phyloP scores from a whole-genome alignment of 163 green algal genomes.

The Scenedesmus sp. region DNA sequence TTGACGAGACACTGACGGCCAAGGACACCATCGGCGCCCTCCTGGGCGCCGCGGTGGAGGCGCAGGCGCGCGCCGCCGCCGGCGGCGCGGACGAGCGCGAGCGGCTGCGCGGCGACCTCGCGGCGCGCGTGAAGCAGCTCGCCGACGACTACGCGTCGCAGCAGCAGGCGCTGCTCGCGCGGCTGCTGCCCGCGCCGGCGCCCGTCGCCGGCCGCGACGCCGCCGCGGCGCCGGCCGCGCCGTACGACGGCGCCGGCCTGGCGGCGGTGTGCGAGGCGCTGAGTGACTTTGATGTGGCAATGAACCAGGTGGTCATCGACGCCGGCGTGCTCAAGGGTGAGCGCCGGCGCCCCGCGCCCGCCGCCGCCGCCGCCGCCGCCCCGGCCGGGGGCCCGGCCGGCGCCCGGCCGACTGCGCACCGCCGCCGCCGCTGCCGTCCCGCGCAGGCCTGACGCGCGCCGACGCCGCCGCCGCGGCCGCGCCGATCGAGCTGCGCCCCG shows the following conservation, averaged over 20 bases:
- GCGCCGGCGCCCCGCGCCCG: slow-evolving; percentile 7
- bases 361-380: no score
- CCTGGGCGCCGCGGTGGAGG: slow-evolving; percentile 58
- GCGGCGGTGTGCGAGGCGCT: slow-evolving; percentile 66
- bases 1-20: slow-evolving; percentile 79
- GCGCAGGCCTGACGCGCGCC: slow-evolving; percentile 21
- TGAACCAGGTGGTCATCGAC: slow-evolving; percentile 76
- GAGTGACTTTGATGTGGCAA: slow-evolving; percentile 77
- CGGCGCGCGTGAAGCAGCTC: slow-evolving; percentile 5
- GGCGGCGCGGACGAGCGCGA: background rate
- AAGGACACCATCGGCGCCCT: slow-evolving; percentile 71
- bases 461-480: slow-evolving; percentile 44
- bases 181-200: slow-evolving; percentile 33
- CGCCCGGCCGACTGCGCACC: no score
- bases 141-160: slow-evolving; percentile 36
- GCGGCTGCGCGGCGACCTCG: slow-evolving; percentile 7
- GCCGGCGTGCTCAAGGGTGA: slow-evolving; percentile 66
- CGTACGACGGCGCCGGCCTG: slow-evolving; percentile 59
- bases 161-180: slow-evolving; percentile 34
- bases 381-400: no score
- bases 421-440: no score
- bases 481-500: slow-evolving; percentile 26
- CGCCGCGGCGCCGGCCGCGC: background rate
- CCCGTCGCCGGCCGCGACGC: background rate
- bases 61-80: background rate